A percentile compares a stretch with the other conserved stretches of the same genome.
Conservation (phyloP, 208 protist genomes). For the Herpetomonas muscarum region DNA sequence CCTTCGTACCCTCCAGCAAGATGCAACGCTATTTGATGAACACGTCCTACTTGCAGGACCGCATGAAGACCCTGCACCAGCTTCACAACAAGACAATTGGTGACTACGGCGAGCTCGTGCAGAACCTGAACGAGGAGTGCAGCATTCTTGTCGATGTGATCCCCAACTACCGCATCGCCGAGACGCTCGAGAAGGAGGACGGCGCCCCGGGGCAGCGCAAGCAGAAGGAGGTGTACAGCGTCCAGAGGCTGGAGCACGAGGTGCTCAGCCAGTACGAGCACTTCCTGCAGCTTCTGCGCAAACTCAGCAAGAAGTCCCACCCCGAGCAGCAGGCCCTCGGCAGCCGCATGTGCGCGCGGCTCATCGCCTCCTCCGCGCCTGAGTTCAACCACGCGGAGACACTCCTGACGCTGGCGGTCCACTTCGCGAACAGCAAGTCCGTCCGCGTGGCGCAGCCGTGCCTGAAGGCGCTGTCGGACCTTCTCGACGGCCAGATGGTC, state of each 20-base stretch:
- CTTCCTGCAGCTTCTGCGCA: slow-evolving; percentile 88
- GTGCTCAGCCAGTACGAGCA: slow-evolving; percentile 89
- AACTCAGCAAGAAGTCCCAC: slow-evolving; percentile 79
- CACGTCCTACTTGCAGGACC: slow-evolving; percentile 85
- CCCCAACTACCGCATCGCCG: slow-evolving; percentile 86
- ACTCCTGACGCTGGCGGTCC: slow-evolving; percentile 67
- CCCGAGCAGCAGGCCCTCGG: slow-evolving; percentile 91
- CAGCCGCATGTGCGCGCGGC: slow-evolving; percentile 77
- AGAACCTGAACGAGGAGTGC: slow-evolving; percentile 87
- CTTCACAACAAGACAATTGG: slow-evolving; percentile 77
- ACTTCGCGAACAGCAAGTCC: slow-evolving; percentile 88
- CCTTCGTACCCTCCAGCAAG: neutral
- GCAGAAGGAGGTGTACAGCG: slow-evolving; percentile 89
- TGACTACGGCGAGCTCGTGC: slow-evolving; percentile 83
- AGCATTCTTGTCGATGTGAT: slow-evolving; percentile 82
- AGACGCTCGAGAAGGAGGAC: slow-evolving; percentile 76
- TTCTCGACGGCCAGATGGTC: slow-evolving; percentile 86
- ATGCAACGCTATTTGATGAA: slow-evolving; percentile 94
- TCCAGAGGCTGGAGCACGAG: slow-evolving; percentile 89
- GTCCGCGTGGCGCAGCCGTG: slow-evolving; percentile 82
- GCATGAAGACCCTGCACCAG: slow-evolving; percentile 67
- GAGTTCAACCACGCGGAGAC: slow-evolving; percentile 89
- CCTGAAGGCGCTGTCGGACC: slow-evolving; percentile 66
- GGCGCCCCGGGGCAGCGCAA: slow-evolving; percentile 68
- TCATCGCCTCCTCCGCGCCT: slow-evolving; percentile 61